These are phyloP conservation scores for Pochonia chlamydosporia DNA, from an alignment of 2,329 filamentous ascomycete species.

Conservation along the genomic window DNA sequence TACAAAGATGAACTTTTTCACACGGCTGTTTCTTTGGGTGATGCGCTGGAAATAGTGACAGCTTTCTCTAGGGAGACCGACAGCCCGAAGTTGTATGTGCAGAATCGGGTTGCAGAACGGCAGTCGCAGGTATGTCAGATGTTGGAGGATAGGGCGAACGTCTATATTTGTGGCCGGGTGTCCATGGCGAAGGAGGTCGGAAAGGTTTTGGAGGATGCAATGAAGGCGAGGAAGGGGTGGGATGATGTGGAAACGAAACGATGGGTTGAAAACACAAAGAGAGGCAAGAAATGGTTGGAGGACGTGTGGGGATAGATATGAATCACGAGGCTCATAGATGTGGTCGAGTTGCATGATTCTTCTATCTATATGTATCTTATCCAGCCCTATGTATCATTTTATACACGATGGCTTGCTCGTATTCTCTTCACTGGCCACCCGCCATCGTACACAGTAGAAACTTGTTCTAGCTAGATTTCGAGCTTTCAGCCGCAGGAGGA, in stretches of 20 bases:
- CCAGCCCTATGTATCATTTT: no score
- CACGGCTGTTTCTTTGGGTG: neutral
- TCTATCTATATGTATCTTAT: no score
- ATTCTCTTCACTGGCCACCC: no score
- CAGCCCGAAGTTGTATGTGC: conserved; percentile 26
- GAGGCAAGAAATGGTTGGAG: conserved; percentile 45
- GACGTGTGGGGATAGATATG: conserved; percentile 46
- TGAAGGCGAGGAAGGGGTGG: conserved; percentile 29
- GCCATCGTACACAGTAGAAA: no score
- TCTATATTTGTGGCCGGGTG: conserved; percentile 37
- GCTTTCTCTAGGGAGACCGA: conserved; percentile 29
- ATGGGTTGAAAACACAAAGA: conserved; percentile 43
- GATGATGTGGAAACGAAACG: conserved; percentile 32
- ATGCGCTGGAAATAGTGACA: conserved; percentile 9
- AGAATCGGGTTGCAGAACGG: conserved; percentile 17
- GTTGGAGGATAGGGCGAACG: conserved; percentile 25
- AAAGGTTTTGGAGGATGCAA: conserved; percentile 28
- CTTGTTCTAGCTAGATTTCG: no score
- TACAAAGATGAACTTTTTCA: conserved; percentile 40
- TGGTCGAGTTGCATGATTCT: no score
- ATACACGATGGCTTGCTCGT: no score
- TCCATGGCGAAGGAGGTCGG: conserved; percentile 38
- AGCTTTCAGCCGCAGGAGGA: no score
- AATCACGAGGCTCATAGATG: no score
- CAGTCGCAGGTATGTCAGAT: conserved; percentile 9